phyloP scores from a whole-genome alignment of 108 stramenopile species.

The Nannochloropsis gaditana region DNA sequence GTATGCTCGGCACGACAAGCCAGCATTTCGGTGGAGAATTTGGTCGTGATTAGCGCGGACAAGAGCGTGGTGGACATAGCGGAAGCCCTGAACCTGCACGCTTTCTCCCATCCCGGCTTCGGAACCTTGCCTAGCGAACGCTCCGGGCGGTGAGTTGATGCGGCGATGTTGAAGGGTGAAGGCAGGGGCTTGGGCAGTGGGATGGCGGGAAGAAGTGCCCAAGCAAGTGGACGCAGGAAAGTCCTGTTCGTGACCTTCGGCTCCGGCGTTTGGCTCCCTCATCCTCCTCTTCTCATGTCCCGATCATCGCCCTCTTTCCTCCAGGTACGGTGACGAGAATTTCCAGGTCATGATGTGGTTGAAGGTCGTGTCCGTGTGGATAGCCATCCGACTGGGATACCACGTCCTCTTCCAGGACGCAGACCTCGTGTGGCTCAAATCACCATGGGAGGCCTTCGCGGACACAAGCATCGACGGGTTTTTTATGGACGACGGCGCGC shows the following conservation, averaged over 20 bases:
- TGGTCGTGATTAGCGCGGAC: background rate
- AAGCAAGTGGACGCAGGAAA: too few species aligned
- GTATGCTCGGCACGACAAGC: background rate
- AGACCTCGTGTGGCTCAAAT: conserved; percentile 60
- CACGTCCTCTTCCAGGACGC: conserved; percentile 13
- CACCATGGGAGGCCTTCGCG: conserved; percentile 62
- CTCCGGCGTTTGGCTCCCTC: too few species aligned
- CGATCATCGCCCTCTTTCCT: background rate
- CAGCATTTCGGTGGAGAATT: background rate
- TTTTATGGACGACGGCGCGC: conserved; percentile 82
- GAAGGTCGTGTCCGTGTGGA: conserved; percentile 67
- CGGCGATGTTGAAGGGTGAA: too few species aligned
- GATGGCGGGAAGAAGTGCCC: background rate
- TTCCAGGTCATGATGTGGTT: conserved; percentile 72
- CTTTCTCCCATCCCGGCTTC: background rate
- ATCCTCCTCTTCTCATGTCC: too few species aligned
- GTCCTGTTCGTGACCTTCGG: too few species aligned
- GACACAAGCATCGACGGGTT: conserved; percentile 62
- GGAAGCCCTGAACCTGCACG: background rate
- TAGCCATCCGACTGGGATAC: conserved; percentile 53
- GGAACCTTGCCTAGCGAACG: background rate
- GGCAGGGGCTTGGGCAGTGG: background rate
- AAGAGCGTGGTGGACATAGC: background rate
- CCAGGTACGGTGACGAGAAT: conserved; percentile 61
- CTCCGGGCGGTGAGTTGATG: background rate